Base-by-base conservation (phyloP, 495 filamentous ascomycete species). In the Penicillium lagena region DNA sequence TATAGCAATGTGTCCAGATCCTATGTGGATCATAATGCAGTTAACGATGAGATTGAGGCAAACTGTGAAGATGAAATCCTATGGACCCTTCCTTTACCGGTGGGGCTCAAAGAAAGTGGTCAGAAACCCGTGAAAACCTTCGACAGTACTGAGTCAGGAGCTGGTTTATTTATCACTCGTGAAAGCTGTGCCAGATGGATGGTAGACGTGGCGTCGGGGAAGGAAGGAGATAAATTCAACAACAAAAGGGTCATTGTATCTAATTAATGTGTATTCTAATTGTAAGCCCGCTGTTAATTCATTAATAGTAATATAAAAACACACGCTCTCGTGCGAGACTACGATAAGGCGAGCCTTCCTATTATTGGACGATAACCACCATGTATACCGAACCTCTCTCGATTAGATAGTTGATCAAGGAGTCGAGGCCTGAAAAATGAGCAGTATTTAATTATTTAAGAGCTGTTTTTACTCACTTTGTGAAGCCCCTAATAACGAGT, bases 131-230 rank as follows among this genome's bases (percentile, higher is more conserved):
- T 49, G 35, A 49, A 43, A 33, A 47, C 38, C 9, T 49, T 49
- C 34, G 46, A 11, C 9, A 11, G 30, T n/a, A 38, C 30, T 7
- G 46, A 49, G 15, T 13, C 39, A 14, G 31, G 39, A 17, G 29
- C 39, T n/a, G 31, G 30, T 35, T 39, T 41, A 29, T 37, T 12
- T 10, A 43, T 43, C 34, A 44, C 46, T 14, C 15, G 46, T 9
- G 46, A 49, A 37, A 49, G 46, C 28, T 49, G 46, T 49, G 46
- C 46, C 4, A 28, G 35, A 28, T 49, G 46, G 46, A 43, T 49
- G 46, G 40, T 49, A 29, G 46, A 38, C 27, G 46, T 49, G 7
- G 40, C 46, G n/a, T 9, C 17, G 1, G 46, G 46, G 33, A 49
- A 29, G 22, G 27, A 29, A 12, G 34, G 40, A 4, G 40, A 40